A percentile compares a stretch with the other conserved stretches of the same genome.
These are phyloP conservation scores for Arbutus unedo DNA, from an alignment of 148 eudicot genomes.

Conservation along the genomic window DNA sequence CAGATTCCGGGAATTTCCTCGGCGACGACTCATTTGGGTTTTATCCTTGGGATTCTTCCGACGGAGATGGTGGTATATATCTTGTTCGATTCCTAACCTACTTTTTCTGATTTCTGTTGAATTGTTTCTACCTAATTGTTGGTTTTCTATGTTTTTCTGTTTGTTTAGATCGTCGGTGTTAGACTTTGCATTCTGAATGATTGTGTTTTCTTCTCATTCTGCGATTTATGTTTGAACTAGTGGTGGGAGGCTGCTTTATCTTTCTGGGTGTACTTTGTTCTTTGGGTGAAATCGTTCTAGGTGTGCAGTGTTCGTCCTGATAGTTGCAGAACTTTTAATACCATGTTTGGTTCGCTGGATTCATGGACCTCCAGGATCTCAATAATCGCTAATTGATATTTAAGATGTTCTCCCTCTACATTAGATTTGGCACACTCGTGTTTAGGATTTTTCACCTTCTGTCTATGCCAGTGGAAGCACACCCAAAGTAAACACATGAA, in stretches of 20 bases:
- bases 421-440: background rate
- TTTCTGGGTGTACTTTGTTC: background rate
- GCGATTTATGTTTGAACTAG: background rate
- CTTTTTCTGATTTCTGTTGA: background rate
- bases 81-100: background rate
- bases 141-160: background rate
- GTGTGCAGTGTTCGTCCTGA: background rate
- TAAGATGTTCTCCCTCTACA: background rate
- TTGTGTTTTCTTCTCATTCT: background rate
- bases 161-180: background rate
- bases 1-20: conserved; percentile 28
- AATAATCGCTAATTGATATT: background rate
- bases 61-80: conserved; percentile 34
- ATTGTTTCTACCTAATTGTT: background rate
- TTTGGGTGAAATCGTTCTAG: background rate
- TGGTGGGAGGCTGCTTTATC: background rate
- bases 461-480: background rate
- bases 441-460: background rate
- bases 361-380: background rate
- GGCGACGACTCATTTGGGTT: conserved; percentile 52
- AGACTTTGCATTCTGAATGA: background rate
- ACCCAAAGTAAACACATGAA: background rate
- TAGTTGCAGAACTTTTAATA: background rate
- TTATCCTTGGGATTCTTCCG: conserved; percentile 68
- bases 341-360: background rate